phyloP scores from a whole-genome alignment of 2,329 filamentous ascomycete genomes.

The Decorospora gaudefroyi region DNA sequence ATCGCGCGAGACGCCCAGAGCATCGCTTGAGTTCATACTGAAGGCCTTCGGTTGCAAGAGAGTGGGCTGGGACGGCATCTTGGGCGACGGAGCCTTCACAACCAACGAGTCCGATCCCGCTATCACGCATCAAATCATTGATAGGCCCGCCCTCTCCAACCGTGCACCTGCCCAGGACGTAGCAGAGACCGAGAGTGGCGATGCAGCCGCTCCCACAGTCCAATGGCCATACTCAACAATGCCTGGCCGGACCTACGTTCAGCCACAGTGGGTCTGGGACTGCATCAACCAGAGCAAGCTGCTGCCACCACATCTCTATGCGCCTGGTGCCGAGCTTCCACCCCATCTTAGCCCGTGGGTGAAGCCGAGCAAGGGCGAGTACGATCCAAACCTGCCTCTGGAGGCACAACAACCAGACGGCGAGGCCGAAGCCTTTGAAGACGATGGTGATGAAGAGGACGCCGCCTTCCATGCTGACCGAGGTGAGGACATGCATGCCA shows the following conservation, averaged over 20 bases:
- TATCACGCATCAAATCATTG: constrained; percentile 96
- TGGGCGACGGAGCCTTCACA: constrained; percentile 91
- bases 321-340: constrained; percentile 84
- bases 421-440: constrained; percentile 75
- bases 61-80: constrained; percentile 89
- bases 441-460: constrained; percentile 52
- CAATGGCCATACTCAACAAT: constrained; percentile 70
- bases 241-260: constrained; percentile 89
- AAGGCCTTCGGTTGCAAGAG: constrained; percentile 94
- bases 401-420: constrained; percentile 87
- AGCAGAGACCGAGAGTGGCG: constrained; percentile 59
- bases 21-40: constrained; percentile 88
- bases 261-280: constrained; percentile 99
- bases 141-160: constrained; percentile 71
- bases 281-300: constrained; percentile 90
- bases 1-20: constrained; percentile 88
- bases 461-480: constrained; percentile 48
- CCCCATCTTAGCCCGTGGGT: constrained; percentile 97
- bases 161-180: constrained; percentile 48
- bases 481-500: constrained; percentile 36
- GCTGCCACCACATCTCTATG: constrained; percentile 83
- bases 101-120: constrained; percentile 82
- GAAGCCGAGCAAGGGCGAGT: constrained; percentile 80
- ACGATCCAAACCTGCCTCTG: constrained; percentile 85
- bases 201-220: constrained; percentile 50